Evolutionary conservation across 1,284 basidiomycete species (phyloP), one percentile per base, ranked within the genome.

Genomic region (Meripilus lineatus): DNA sequence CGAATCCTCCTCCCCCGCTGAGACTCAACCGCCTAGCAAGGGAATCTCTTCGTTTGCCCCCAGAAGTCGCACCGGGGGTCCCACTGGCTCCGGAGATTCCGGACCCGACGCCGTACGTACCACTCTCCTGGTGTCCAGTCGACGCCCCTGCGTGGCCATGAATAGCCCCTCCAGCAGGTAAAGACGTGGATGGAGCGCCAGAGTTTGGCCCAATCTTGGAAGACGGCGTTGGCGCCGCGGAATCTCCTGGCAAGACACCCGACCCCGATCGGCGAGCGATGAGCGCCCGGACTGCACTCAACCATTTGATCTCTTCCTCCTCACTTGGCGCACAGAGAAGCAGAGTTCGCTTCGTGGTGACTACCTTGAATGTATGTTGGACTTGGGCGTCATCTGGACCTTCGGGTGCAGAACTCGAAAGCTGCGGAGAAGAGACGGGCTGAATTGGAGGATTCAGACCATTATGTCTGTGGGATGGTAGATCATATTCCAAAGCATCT

Each of bases 261-360:
- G 69, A 66, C 18, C 69, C 76, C 39, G 75, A 72, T 58, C 87
- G 69, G 46, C 88, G 72, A 11, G 84, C 85, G 52, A 98, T 84
- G 56, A 98, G 73, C 51, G 93, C 93, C 43, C 92, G 84, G 37
- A 99, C 79, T 7, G 94, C 93, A 36, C 92, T 92, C 33, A 99
- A 72, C 96, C 96, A 99, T 63, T 89, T 90, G 66, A 99, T 96
- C 69, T 99, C 96, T 56, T 99, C 95, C 56, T 98, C 96, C 65
- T 99, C 96, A 45, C 79, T 87, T 3, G 96, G 95, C 8, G 95
- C 96, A 57, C 93, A 97, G 17, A 98, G 73, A 46, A 97, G 67
- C 50, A 92, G 75, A 18, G 89, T 86, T 45, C 93, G 79, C 65
- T 95, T 94, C 47, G 93, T 93, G 24, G 93, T 98, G 54, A 99